phyloP scores from a whole-genome alignment of 495 filamentous ascomycete species.

The Amniculicola lignicola region DNA sequence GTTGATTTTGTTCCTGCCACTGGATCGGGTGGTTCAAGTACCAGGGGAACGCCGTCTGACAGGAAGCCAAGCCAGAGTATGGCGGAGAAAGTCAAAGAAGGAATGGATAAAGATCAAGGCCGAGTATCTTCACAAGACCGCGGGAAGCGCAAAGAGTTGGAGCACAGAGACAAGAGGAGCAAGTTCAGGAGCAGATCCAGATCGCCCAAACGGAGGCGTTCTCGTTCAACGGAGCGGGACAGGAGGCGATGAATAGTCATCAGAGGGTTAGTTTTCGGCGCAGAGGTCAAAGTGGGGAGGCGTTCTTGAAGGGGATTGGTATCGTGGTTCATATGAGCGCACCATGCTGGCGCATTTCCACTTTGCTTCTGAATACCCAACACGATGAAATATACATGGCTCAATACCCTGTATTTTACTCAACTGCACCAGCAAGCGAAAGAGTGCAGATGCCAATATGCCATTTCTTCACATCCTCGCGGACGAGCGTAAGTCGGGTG shows the following conservation, averaged over 20 bases:
- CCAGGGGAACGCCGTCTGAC: constrained; percentile 30
- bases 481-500: too few species aligned
- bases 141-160: constrained; percentile 18
- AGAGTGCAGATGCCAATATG: too few species aligned
- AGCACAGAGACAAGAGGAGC: constrained; percentile 14
- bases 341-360: too few species aligned
- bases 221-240: constrained; percentile 5
- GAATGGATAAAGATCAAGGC: constrained; percentile 38
- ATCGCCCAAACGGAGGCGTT: constrained; percentile 20
- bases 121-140: not conserved
- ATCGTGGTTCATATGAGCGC: too few species aligned
- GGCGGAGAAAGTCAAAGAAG: constrained; percentile 44
- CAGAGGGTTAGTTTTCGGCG: too few species aligned
- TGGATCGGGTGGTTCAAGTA: constrained; percentile 8
- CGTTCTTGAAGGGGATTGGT: too few species aligned
- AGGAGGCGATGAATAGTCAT: not conserved
- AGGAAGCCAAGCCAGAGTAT: constrained; percentile 40
- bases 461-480: too few species aligned
- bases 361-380: too few species aligned
- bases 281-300: too few species aligned
- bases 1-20: constrained; percentile 74
- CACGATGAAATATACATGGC: too few species aligned
- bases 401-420: too few species aligned
- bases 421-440: too few species aligned
- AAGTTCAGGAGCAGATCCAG: constrained; percentile 18